Base-by-base conservation (phyloP, 352 stramenopile genomes). In the Pythium vanterpoolii region DNA sequence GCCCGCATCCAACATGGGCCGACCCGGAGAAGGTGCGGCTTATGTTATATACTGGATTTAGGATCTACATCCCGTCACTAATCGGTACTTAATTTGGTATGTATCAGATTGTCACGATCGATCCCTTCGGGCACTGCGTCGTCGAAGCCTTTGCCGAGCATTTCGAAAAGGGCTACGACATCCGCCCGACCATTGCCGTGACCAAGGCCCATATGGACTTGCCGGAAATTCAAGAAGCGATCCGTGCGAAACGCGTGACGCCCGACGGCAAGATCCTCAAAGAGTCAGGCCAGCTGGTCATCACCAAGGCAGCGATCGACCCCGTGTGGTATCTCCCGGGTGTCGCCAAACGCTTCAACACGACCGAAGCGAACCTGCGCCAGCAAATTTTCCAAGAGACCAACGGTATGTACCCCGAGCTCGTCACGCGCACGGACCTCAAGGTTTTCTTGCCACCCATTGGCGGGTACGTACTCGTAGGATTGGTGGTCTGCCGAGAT, bases 401-500 rank as follows among this genome's bases (percentile, higher is more conserved):
- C 34, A 99, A 99, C 75, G 97, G 97, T 64, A 99, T 99, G 97
- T 99, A 99, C 73, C 97, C 97, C 5, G 97, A 99, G 76, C 72
- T 99, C 7, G 96, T 99, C 58, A 99, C 97, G 14, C 83, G 97
- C 47, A 97, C 95, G 19, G 97, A 99, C 66, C 86, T 99, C 53
- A 99, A 99, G 72, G 87, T 99, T 3, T 99, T 99, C 62, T 62
- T 99, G 34, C 97, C 97, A 33, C 97, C 97, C 13, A 99, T 99
- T 70, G 97, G 97, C 64, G 97, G 97, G 81, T 89, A 72, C 49
- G 79, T 74, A 40, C 33, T 14, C 10, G 4, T 9, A n/a, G 3
- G 13, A 31, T 19, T 33, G 45, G 31, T 4, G 7, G 9, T 36
- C 21, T 31, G 8, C 16, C 24, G 16, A 2, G n/a, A n/a, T n/a